Evolutionary conservation across 805 yeast species (phyloP).

Genomic region (Candida takata): DNA sequence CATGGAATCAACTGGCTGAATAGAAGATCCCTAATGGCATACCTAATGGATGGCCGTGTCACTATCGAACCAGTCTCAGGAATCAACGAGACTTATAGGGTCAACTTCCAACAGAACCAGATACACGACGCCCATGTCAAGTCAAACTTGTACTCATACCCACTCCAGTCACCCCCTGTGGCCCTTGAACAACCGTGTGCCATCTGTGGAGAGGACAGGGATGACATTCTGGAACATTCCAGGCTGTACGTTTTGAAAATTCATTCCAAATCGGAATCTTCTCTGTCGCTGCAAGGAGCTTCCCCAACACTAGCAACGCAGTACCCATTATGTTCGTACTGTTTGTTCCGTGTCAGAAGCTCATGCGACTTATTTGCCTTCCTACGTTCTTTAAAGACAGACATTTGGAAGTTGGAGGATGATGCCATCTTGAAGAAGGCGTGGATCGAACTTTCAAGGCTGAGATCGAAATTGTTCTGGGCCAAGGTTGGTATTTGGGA

Average conservation of each 20-base stretch:
- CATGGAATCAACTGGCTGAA: conserved; percentile 58
- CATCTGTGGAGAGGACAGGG: conserved; percentile 74
- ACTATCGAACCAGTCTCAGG: conserved; percentile 83
- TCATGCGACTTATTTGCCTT: conserved; percentile 79
- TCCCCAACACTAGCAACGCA: conserved; percentile 29
- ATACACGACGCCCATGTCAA: conserved; percentile 20
- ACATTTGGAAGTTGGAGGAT: conserved; percentile 52
- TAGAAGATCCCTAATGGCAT: conserved; percentile 52
- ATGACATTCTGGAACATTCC: conserved; percentile 66
- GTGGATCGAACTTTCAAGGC: conserved; percentile 58
- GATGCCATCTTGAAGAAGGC: conserved; percentile 38
- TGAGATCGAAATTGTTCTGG: conserved; percentile 77
- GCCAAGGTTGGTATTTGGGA: conserved; percentile 79
- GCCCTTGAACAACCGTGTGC: conserved; percentile 74
- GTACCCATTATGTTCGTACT: conserved; percentile 75
- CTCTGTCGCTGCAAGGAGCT: conserved; percentile 9
- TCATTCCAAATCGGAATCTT: conserved; percentile 22
- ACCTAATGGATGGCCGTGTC: conserved; percentile 74
- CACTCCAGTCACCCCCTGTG: conserved; percentile 52
- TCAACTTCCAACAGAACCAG: conserved; percentile 21
- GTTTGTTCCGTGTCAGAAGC: conserved; percentile 72
- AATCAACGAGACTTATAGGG: conserved; percentile 65
- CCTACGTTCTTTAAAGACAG: conserved; percentile 51
- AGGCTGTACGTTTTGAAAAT: conserved; percentile 65
- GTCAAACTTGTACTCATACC: conserved; percentile 35